These are phyloP conservation scores for Priceomyces haplophilus DNA, from an alignment of 805 yeast species.

Conservation along the genomic window DNA sequence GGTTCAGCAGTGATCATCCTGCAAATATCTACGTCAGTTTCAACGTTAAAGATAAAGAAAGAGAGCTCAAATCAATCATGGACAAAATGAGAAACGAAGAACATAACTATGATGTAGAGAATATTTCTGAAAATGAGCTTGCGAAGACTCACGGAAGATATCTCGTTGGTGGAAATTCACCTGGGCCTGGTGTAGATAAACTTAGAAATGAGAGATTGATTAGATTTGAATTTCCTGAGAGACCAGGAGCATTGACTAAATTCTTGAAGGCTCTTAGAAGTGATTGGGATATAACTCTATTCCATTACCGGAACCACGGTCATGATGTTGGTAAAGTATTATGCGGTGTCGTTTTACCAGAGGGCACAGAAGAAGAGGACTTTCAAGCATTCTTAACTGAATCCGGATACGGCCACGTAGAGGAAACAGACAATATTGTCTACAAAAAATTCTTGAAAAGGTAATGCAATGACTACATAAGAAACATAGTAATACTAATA, in stretches of 20 bases:
- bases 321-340: conserved; percentile 90
- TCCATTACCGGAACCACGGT: conserved; percentile 97
- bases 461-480: conserved; percentile 4
- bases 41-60: conserved; percentile 70
- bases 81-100: conserved; percentile 58
- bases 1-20: conserved; percentile 51
- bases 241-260: conserved; percentile 88
- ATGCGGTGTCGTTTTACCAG: conserved; percentile 86
- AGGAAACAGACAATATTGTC: conserved; percentile 84
- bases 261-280: conserved; percentile 70
- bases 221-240: conserved; percentile 93
- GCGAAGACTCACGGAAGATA: conserved; percentile 97
- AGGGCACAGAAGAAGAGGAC: conserved; percentile 53
- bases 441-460: conserved; percentile 67
- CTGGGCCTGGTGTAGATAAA: conserved; percentile 23
- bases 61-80: conserved; percentile 67
- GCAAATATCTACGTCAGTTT: conserved; percentile 90
- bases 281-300: conserved; percentile 89
- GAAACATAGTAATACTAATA: conserved; percentile 3
- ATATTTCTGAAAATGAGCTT: conserved; percentile 87
- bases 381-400: conserved; percentile 66
- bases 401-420: conserved; percentile 72
- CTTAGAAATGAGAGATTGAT: conserved; percentile 74
- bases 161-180: conserved; percentile 87
- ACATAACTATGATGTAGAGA: conserved; percentile 63